Conservation (phyloP, 1,284 basidiomycete genomes). For the Pseudozyma sp. region DNA sequence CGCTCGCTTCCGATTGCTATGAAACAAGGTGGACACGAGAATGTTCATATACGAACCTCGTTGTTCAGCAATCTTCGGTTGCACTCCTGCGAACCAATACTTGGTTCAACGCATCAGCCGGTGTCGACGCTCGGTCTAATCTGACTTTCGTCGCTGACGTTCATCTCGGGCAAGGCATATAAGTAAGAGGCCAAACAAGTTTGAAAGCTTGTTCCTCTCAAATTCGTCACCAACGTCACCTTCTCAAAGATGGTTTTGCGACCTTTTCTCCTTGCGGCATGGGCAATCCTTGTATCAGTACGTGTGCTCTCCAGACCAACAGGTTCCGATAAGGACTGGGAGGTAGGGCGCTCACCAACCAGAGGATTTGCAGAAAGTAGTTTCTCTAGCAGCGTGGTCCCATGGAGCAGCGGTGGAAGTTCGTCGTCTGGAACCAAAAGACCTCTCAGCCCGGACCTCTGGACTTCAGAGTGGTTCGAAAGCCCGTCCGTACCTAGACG, state of each 20-base stretch:
- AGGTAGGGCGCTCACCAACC: conserved; percentile 1
- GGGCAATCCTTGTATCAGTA: no score
- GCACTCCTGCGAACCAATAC: no score
- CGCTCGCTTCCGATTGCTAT: no score
- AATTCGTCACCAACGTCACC: background rate
- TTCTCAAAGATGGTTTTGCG: background rate
- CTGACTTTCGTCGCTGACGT: no score
- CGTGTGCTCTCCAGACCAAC: background rate
- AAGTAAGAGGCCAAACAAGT: no score
- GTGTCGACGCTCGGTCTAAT: no score
- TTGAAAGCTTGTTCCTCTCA: no score
- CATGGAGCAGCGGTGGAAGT: background rate
- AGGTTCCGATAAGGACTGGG: background rate
- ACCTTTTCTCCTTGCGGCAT: background rate
- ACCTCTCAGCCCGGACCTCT: background rate
- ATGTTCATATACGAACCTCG: no score
- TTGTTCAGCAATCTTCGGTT: no score
- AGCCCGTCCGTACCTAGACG: background rate
- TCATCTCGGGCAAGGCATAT: no score
- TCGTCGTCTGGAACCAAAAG: background rate
- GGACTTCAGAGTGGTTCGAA: background rate
- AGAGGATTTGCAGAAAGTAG: background rate
- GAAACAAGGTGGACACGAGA: no score
- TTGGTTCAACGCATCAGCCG: no score
- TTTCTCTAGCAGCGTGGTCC: background rate